phyloP scores from a whole-genome alignment of 2,329 filamentous ascomycete species.

The Trichoderma sp. region DNA sequence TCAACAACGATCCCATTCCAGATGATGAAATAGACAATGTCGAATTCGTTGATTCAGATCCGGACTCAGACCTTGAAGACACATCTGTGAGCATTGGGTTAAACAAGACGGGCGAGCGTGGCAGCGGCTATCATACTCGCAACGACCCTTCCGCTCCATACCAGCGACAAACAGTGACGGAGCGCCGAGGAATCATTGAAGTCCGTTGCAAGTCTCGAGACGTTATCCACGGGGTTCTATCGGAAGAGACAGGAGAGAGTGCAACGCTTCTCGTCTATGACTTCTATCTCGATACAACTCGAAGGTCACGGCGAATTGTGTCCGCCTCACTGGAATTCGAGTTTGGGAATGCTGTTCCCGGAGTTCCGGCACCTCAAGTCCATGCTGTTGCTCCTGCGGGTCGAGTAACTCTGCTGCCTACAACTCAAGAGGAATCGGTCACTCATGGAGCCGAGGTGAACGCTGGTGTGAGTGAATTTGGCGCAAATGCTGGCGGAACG shows the following conservation, averaged over 20 bases:
- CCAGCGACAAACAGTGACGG: constrained; percentile 25
- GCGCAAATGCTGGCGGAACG: constrained; percentile 21
- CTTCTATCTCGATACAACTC: constrained; percentile 29
- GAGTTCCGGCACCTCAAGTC: constrained; percentile 19
- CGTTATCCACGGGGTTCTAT: constrained; percentile 28
- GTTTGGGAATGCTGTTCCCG: constrained; percentile 22
- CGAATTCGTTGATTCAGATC: constrained; percentile 4
- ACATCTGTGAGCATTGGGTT: constrained; percentile 24
- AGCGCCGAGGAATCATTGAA: constrained; percentile 28
- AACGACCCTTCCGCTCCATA: constrained; percentile 26
- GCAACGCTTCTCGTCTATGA: constrained; percentile 29
- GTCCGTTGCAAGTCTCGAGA: constrained; percentile 29
- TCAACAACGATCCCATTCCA: neutral
- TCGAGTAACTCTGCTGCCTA: constrained; percentile 16
- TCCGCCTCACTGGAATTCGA: constrained; percentile 25
- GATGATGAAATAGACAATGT: constrained; percentile 4
- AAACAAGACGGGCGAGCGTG: constrained; percentile 22
- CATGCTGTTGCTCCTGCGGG: constrained; percentile 25
- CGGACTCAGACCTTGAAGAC: constrained; percentile 22
- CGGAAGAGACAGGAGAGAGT: constrained; percentile 22
- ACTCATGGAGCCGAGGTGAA: constrained; percentile 15
- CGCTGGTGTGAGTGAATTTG: constrained; percentile 20
- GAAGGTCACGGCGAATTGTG: constrained; percentile 26
- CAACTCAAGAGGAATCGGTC: constrained; percentile 18
- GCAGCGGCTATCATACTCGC: constrained; percentile 26